phyloP scores from a whole-genome alignment of 495 filamentous ascomycete species.

The Hypoxylon perforatum region DNA sequence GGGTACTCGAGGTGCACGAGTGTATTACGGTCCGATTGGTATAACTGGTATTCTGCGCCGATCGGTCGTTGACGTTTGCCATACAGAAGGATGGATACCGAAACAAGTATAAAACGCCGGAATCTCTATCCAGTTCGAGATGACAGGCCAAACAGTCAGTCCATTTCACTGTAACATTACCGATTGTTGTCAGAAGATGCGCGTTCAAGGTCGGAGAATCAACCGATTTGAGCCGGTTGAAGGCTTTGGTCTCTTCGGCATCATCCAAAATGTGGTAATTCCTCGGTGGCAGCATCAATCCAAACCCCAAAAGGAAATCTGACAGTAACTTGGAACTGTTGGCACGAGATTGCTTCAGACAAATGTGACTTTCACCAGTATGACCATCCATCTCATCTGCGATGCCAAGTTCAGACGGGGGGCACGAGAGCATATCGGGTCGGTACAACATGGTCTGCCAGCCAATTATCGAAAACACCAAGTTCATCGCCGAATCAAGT shows the following conservation, averaged over 20 bases:
- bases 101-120: conserved; percentile 26
- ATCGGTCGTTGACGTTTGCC: conserved; percentile 3
- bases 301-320: conserved; percentile 2
- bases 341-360: background rate
- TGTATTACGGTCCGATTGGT: background rate
- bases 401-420: conserved; percentile 21
- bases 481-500: conserved; percentile 12
- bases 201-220: conserved; percentile 4
- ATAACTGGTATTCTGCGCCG: conserved; percentile 10
- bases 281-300: conserved; percentile 1
- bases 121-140: conserved; percentile 30
- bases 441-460: conserved; percentile 43
- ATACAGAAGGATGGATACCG: conserved; percentile 38
- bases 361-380: conserved; percentile 2
- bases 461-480: conserved; percentile 38
- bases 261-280: conserved; percentile 2
- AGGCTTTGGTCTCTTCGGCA: background rate
- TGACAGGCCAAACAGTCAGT: conserved; percentile 37
- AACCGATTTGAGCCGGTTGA: conserved; percentile 4
- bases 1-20: background rate
- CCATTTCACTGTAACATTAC: conserved; percentile 31
- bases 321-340: background rate
- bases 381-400: conserved; percentile 28
- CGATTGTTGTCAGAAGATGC: conserved; percentile 25
- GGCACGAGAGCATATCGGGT: conserved; percentile 32